These are phyloP conservation scores for Crepidotus sp. DNA, from an alignment of 1,284 basidiomycete genomes.

Conservation along the genomic window DNA sequence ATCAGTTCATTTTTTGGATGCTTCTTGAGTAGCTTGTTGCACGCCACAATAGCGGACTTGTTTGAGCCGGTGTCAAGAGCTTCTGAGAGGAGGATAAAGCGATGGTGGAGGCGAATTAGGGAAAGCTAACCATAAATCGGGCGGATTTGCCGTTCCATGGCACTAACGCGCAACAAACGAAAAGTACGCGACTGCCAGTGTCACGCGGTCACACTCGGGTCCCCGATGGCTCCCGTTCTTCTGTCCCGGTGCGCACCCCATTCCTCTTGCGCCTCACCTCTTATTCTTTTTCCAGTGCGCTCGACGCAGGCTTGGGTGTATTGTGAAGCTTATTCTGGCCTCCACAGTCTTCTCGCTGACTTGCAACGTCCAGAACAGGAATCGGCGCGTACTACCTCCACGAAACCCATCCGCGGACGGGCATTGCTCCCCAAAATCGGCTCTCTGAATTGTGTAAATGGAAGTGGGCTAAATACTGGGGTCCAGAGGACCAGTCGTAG, in stretches of 20 bases:
- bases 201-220: not conserved
- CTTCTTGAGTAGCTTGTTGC: slow-evolving; percentile 79
- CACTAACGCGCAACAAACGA: too few species aligned
- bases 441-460: slow-evolving; percentile 56
- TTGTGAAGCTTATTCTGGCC: slow-evolving; percentile 8
- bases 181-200: not conserved
- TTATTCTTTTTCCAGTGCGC: slow-evolving; percentile 2
- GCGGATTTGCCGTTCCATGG: slow-evolving; percentile 67
- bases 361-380: slow-evolving; percentile 45
- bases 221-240: slow-evolving; percentile 29
- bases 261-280: not conserved
- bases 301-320: slow-evolving; percentile 11
- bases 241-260: slow-evolving; percentile 41
- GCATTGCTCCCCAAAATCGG: slow-evolving; percentile 55
- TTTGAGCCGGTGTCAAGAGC: slow-evolving; percentile 77
- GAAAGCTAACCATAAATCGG: slow-evolving; percentile 58
- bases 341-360: slow-evolving; percentile 54
- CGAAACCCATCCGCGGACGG: slow-evolving; percentile 78
- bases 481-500: not conserved
- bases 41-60: slow-evolving; percentile 74
- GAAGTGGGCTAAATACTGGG: slow-evolving; percentile 45
- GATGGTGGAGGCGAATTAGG: slow-evolving; percentile 4
- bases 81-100: slow-evolving; percentile 38
- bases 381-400: slow-evolving; percentile 76
- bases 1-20: slow-evolving; percentile 63